Evolutionary conservation across 176 grass and related monocot genomes (phyloP).

Genomic region (Hordeum marinum): DNA sequence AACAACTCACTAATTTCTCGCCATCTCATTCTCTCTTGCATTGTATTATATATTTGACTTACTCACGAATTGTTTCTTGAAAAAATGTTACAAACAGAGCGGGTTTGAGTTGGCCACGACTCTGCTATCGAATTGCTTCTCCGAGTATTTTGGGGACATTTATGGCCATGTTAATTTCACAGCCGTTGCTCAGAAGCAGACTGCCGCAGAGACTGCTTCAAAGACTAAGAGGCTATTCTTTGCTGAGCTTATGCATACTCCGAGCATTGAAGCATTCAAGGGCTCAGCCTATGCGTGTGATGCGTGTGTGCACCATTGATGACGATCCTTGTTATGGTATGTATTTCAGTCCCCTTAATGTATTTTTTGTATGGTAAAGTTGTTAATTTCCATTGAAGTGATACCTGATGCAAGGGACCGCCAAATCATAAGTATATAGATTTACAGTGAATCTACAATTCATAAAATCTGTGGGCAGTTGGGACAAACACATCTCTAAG

Average conservation of each 20-base stretch:
- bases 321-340: neutral
- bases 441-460: neutral
- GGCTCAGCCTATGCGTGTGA: neutral
- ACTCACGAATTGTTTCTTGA: neutral
- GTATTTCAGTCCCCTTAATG: neutral
- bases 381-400: too few relatives aligned
- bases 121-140: neutral
- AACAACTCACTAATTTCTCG: neutral
- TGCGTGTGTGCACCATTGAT: neutral
- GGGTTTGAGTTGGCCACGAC: neutral
- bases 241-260: neutral
- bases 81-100: neutral
- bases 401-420: neutral
- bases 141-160: neutral
- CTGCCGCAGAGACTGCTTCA: neutral
- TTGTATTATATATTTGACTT: too few relatives aligned
- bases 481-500: neutral
- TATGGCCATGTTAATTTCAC: slow-evolving; percentile 20
- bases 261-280: neutral
- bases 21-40: neutral
- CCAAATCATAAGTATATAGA: neutral
- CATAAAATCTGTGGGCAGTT: neutral
- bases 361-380: neutral
- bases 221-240: neutral
- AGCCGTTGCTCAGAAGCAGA: neutral